phyloP scores from a whole-genome alignment of 2,329 filamentous ascomycete genomes.

The Ceratocystis papillata region DNA sequence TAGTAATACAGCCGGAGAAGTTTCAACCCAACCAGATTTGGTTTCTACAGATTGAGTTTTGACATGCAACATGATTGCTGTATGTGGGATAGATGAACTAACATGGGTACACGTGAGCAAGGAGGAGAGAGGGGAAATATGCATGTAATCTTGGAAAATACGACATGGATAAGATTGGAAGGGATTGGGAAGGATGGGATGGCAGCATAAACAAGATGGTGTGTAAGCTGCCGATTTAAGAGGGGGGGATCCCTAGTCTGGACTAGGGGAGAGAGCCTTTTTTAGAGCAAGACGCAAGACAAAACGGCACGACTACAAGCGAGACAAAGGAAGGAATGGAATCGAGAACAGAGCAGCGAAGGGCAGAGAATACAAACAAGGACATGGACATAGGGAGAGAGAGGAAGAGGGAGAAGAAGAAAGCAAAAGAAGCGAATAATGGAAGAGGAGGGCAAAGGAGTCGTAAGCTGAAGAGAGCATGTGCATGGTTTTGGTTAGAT shows the following conservation, averaged over 20 bases:
- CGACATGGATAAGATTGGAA: not conserved
- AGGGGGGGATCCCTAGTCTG: not conserved
- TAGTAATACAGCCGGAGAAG: too few species aligned
- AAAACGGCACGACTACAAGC: not conserved
- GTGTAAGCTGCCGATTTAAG: not conserved
- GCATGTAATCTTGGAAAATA: too few species aligned
- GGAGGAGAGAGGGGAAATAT: too few species aligned
- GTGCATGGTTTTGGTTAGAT: too few species aligned
- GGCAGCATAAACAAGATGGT: not conserved
- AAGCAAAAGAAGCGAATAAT: not conserved
- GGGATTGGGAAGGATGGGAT: not conserved
- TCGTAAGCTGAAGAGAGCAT: too few species aligned
- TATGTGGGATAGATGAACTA: too few species aligned
- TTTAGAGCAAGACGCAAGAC: not conserved
- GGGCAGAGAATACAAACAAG: not conserved
- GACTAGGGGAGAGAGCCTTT: too few species aligned
- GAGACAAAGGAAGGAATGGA: constrained; percentile 4
- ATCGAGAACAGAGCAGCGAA: not conserved
- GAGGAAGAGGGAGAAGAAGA: not conserved
- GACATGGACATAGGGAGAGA: not conserved
- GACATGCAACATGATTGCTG: not conserved
- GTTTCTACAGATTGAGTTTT: not conserved
- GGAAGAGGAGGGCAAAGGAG: not conserved
- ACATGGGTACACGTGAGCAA: too few species aligned
- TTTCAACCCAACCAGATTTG: not conserved